Conservation (phyloP, 805 yeast species). For the Metschnikowia bowlesiae region DNA sequence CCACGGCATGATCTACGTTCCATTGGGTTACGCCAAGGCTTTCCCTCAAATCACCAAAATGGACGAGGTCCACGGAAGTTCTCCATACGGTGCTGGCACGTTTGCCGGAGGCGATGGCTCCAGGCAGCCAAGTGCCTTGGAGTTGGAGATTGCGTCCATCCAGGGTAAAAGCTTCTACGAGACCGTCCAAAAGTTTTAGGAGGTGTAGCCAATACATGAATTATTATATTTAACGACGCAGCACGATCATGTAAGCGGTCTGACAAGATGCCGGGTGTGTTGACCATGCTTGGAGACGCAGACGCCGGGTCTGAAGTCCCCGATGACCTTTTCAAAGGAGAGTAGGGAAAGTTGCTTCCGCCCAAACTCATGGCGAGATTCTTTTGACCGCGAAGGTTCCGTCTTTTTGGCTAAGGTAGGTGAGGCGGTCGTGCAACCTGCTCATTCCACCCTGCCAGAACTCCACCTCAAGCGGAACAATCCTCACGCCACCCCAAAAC, state of each 20-base stretch:
- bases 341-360: too few relatives aligned
- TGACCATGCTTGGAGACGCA: too few relatives aligned
- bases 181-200: slow-evolving; percentile 16
- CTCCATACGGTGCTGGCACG: slow-evolving; percentile 20
- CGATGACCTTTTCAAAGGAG: too few relatives aligned
- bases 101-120: slow-evolving; percentile 20
- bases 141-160: slow-evolving; percentile 19
- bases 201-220: neutral
- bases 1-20: slow-evolving; percentile 21
- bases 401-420: slow-evolving; percentile 45
- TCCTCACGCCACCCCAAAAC: slow-evolving; percentile 91
- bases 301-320: too few relatives aligned
- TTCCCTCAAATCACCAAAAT: slow-evolving; percentile 17
- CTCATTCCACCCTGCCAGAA: slow-evolving; percentile 96
- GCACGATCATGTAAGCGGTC: too few relatives aligned
- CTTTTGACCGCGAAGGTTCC: slow-evolving; percentile 60
- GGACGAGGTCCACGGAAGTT: slow-evolving; percentile 17
- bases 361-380: slow-evolving; percentile 55
- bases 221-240: too few relatives aligned
- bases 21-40: slow-evolving; percentile 20
- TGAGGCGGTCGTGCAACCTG: slow-evolving; percentile 85
- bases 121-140: slow-evolving; percentile 19
- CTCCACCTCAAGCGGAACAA: slow-evolving; percentile 86
- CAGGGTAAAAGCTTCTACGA: slow-evolving; percentile 19
- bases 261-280: too few relatives aligned